These are phyloP conservation scores for Cymbopogon citratus DNA, from an alignment of 176 grass and related monocot species.

Conservation along the genomic window DNA sequence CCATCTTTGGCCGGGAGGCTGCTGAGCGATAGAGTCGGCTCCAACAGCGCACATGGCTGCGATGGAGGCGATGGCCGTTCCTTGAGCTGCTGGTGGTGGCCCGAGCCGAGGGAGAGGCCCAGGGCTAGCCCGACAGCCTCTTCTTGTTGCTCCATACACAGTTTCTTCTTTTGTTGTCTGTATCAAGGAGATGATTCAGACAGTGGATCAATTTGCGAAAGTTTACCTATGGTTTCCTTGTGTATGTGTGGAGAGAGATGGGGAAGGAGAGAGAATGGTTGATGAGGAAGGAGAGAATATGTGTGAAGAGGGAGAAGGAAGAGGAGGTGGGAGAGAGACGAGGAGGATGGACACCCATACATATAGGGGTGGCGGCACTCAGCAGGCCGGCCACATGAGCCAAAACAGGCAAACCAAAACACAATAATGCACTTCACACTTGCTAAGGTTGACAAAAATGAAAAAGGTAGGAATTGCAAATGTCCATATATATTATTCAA, in stretches of 20 bases:
- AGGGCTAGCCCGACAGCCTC: slow-evolving; percentile 53
- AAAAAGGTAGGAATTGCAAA: not conserved
- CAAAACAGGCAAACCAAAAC: slow-evolving; percentile 25
- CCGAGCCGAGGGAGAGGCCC: slow-evolving; percentile 47
- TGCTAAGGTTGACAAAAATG: slow-evolving; percentile 34
- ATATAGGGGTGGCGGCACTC: slow-evolving; percentile 16
- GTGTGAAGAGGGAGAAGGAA: not conserved
- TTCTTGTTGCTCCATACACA: slow-evolving; percentile 33
- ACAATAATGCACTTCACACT: slow-evolving; percentile 38
- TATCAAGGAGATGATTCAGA: not conserved
- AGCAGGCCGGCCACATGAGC: slow-evolving; percentile 1
- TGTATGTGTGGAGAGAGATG: not conserved
- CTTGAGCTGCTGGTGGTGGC: not conserved
- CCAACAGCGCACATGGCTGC: not conserved
- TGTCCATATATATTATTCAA: not conserved
- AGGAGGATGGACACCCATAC: slow-evolving; percentile 30
- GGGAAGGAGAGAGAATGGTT: slow-evolving; percentile 12
- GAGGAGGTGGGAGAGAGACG: slow-evolving; percentile 4
- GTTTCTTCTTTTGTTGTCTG: not conserved
- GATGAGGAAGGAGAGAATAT: not conserved
- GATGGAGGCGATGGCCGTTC: not conserved
- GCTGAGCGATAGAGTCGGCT: slow-evolving; percentile 55
- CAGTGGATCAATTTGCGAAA: not conserved
- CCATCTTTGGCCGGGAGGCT: slow-evolving; percentile 28
- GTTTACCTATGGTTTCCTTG: not conserved